Conservation (phyloP, 1,284 basidiomycete species). For the Amylostereum areolatum region DNA sequence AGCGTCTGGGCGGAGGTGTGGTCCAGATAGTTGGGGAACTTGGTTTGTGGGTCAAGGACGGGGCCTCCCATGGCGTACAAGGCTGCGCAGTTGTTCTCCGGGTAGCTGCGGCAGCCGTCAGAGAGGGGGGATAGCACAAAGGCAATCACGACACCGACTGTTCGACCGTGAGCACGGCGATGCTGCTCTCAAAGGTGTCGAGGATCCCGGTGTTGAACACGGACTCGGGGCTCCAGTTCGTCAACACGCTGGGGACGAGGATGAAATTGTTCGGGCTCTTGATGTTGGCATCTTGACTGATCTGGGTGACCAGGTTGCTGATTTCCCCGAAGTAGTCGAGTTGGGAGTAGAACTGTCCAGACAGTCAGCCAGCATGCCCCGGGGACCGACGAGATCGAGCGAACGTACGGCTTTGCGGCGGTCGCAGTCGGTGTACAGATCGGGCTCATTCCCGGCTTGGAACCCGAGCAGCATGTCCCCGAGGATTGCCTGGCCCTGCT, state of each 20-base stretch:
- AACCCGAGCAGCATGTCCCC: constrained; percentile 39
- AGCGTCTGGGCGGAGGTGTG: constrained; percentile 46
- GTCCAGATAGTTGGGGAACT: constrained; percentile 52
- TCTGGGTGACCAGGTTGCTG: constrained; percentile 28
- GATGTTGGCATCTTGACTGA: constrained; percentile 37
- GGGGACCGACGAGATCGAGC: not conserved
- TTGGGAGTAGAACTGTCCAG: constrained; percentile 15
- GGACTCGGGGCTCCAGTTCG: constrained; percentile 45
- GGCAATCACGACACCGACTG: constrained; percentile 31
- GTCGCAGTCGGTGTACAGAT: constrained; percentile 35
- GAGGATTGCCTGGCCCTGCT: constrained; percentile 37
- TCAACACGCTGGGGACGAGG: constrained; percentile 56
- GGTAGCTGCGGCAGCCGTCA: not conserved
- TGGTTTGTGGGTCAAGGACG: constrained; percentile 38
- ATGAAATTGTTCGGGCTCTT: constrained; percentile 38
- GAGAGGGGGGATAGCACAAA: not conserved
- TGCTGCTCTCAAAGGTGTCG: constrained; percentile 34
- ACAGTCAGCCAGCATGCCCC: constrained; percentile 28
- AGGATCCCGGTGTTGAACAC: constrained; percentile 58
- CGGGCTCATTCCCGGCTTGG: constrained; percentile 52
- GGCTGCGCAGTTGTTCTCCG: constrained; percentile 54
- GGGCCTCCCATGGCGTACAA: constrained; percentile 34
- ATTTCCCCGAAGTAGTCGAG: constrained; percentile 49
- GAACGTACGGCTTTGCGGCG: constrained; percentile 5
- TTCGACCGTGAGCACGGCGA: constrained; percentile 51